A percentile compares a stretch with the other conserved stretches of the same genome.
These are phyloP conservation scores for Globisporangium ultimum DNA, from an alignment of 352 stramenopile species.

Conservation along the genomic window DNA sequence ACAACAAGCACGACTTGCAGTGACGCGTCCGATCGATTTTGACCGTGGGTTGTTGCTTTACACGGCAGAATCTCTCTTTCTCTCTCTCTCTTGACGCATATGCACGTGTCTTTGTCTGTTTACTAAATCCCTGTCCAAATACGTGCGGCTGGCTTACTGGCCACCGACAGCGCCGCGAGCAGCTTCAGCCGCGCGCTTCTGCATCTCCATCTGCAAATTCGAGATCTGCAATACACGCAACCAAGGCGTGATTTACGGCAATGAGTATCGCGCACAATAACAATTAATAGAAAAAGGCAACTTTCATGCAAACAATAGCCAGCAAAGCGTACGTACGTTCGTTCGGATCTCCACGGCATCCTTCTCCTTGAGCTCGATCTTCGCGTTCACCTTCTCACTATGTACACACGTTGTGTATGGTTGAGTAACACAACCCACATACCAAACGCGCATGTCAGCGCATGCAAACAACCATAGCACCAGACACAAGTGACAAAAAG, in stretches of 20 bases:
- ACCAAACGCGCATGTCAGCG: not conserved
- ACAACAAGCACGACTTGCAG: too few relatives aligned
- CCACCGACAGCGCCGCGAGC: conserved; percentile 49
- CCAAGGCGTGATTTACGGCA: too few relatives aligned
- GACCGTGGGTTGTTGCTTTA: too few relatives aligned
- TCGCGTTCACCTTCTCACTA: conserved; percentile 84
- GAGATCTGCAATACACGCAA: conserved; percentile 63
- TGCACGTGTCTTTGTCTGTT: not conserved
- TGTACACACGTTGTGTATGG: not conserved
- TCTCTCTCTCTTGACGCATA: too few relatives aligned
- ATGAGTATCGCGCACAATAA: too few relatives aligned
- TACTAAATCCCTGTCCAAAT: not conserved
- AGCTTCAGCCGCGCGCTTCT: conserved; percentile 79
- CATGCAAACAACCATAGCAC: not conserved
- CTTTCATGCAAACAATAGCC: too few relatives aligned
- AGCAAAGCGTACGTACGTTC: too few relatives aligned
- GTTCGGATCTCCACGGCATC: conserved; percentile 85
- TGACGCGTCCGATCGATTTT: too few relatives aligned
- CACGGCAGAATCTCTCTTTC: too few relatives aligned
- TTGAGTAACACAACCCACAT: not conserved
- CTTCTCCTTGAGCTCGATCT: conserved; percentile 90
- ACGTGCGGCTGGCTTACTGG: conserved; percentile 6
- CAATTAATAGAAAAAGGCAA: too few relatives aligned
- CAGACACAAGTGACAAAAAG: not conserved
- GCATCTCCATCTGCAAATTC: conserved; percentile 87